Conservation (phyloP, 192 early-diverging fungal species). For the Backusella westeae region DNA sequence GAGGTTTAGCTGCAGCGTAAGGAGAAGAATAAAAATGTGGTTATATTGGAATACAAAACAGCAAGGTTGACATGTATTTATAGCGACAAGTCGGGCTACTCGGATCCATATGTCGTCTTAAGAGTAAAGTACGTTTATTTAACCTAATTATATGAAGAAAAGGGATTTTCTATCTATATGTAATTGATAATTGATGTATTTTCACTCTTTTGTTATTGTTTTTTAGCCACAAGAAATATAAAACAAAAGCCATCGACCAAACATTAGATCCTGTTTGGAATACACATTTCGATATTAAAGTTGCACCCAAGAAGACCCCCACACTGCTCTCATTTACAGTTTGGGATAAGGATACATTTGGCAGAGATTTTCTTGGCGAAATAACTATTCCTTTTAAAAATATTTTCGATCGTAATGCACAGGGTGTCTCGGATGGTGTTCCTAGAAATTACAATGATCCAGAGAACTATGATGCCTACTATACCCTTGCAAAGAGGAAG, state of each 20-base stretch:
- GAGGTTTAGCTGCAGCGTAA: conserved; percentile 25
- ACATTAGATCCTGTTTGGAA: conserved; percentile 69
- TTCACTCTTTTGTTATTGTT: not conserved
- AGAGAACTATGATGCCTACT: conserved; percentile 13
- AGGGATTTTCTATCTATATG: not conserved
- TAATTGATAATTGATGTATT: not conserved
- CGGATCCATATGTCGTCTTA: conserved; percentile 26
- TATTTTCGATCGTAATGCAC: conserved; percentile 23
- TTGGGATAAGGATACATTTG: conserved; percentile 71
- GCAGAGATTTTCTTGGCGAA: conserved; percentile 62
- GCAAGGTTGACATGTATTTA: not conserved
- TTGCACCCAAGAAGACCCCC: conserved; percentile 38
- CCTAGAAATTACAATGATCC: conserved; percentile 27
- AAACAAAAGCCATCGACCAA: conserved; percentile 57
- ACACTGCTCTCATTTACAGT: conserved; percentile 44
- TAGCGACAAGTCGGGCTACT: conserved; percentile 20
- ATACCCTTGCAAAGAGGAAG: conserved; percentile 14
- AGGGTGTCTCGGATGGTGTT: conserved; percentile 11
- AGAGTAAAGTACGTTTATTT: conserved; percentile 11
- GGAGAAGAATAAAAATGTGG: not conserved
- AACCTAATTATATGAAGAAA: not conserved
- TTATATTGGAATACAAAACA: not conserved
- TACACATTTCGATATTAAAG: conserved; percentile 50
- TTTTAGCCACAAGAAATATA: conserved; percentile 45
- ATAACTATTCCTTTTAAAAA: conserved; percentile 48